phyloP scores from a whole-genome alignment of 2,329 filamentous ascomycete species.

The Massarina eburnea region DNA sequence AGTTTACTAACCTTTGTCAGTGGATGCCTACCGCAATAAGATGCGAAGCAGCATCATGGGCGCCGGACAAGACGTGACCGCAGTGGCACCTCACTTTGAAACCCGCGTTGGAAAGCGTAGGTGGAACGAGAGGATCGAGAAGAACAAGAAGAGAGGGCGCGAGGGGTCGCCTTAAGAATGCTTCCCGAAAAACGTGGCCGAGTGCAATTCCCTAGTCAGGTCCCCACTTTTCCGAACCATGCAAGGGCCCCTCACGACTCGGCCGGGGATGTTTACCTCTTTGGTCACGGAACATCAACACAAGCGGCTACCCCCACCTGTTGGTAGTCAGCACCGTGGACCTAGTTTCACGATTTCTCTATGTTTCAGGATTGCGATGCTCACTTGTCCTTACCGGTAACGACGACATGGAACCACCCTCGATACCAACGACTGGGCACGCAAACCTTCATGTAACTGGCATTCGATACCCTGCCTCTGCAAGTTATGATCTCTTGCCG shows the following conservation, averaged over 20 bases:
- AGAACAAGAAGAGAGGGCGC: conserved; percentile 42
- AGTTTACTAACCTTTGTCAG: conserved; percentile 51
- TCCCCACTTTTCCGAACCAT: conserved; percentile 35
- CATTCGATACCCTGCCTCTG: conserved; percentile 16
- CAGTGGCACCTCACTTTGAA: conserved; percentile 82
- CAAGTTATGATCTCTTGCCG: conserved; percentile 16
- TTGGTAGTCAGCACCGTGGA: conserved; percentile 11
- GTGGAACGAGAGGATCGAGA: conserved; percentile 53
- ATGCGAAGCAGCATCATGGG: conserved; percentile 80
- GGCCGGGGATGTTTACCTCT: conserved; percentile 32
- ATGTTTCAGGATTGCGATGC: conserved; percentile 24
- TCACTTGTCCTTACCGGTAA: conserved; percentile 4
- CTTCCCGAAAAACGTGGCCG: conserved; percentile 17
- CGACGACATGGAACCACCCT: background rate
- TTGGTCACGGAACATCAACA: conserved; percentile 27
- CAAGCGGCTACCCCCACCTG: conserved; percentile 18
- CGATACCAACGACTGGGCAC: background rate
- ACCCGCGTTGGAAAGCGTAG: conserved; percentile 80
- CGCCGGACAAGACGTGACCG: conserved; percentile 72
- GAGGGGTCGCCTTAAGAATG: conserved; percentile 42
- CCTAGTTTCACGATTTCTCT: conserved; percentile 24
- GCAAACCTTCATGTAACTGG: conserved; percentile 3
- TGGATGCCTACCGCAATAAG: conserved; percentile 93
- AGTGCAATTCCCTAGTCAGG: conserved; percentile 26
- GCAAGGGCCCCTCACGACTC: conserved; percentile 36